Evolutionary conservation across 2,329 filamentous ascomycete genomes (phyloP), one percentile per base, ranked within the genome.

Genomic region (Herpotrichia juniperi): DNA sequence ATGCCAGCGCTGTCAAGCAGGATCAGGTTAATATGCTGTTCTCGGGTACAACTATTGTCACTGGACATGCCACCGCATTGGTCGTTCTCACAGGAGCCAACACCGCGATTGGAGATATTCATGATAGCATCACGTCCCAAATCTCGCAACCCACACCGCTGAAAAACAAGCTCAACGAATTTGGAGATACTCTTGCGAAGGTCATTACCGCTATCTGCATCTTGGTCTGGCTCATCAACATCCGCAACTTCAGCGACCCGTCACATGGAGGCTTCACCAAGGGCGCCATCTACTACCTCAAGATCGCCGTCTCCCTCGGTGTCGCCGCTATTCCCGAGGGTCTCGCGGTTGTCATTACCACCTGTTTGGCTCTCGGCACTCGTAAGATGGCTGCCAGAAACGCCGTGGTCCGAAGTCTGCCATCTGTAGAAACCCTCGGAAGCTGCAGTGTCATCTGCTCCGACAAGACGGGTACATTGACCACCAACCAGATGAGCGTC

Each of bases 401-500:
- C 69, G 94, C 94, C 7, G 93, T 99, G 31, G 96, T 99, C 52
- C 87, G 96, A 75, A 97, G 92, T 71, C 80, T 99, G 64, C 94
- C 94, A 17, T 99, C 94, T 1, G 94, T 99, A 46, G 94, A 99
- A 78, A 99, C 94, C 11, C 83, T 99, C 47, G 94, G 94, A 71
- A 99, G 94, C 83, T 99, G 94, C 84, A 99, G 94, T 69, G 93
- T 99, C 51, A 97, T 99, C 73, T 99, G 96, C 81, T 99, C 96
- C 3, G 94, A 99, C 81, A 99, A 99, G 82, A 99, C 94, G 4
- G 96, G 94, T 63, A 99, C 94, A 43, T 79, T 99, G 71, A 99
- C 94, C 10, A 99, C 94, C 34, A 99, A 99, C 78, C 93, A 97
- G 77, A 99, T 99, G 94, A 97, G 94, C 70, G 94, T 97, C 50